phyloP scores from a whole-genome alignment of 495 filamentous ascomycete species.

The Clavariopsis aquatica region DNA sequence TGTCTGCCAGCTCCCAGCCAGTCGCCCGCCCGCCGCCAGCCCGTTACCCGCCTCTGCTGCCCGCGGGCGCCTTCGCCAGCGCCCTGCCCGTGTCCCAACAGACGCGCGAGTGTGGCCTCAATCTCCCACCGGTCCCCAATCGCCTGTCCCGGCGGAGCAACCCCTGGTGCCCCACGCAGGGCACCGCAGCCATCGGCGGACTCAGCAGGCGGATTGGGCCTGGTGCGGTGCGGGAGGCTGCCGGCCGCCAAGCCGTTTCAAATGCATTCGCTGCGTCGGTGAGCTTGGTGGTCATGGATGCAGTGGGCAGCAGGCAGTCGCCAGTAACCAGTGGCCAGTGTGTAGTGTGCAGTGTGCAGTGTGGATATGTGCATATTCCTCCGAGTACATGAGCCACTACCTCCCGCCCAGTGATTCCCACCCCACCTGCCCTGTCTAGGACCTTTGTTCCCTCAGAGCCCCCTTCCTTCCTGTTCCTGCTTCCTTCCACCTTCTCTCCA shows the following conservation, averaged over 20 bases:
- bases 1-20: too few relatives aligned
- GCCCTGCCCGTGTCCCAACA: not conserved
- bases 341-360: not conserved
- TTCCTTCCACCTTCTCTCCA: conserved; percentile 18
- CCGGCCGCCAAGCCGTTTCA: conserved; percentile 37
- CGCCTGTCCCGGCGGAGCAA: not conserved
- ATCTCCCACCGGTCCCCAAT: not conserved
- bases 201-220: conserved; percentile 13
- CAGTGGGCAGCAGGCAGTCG: too few relatives aligned
- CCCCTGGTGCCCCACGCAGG: conserved; percentile 11
- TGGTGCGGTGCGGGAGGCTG: conserved; percentile 27
- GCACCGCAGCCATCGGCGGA: conserved; percentile 17
- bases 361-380: conserved; percentile 1
- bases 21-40: too few relatives aligned
- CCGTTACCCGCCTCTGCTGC: too few relatives aligned
- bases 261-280: conserved; percentile 22
- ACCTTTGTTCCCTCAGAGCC: conserved; percentile 1
- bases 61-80: not conserved
- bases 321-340: too few relatives aligned
- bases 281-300: conserved; percentile 31
- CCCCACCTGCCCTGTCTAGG: not conserved
- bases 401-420: conserved; percentile 11
- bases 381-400: conserved; percentile 35
- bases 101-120: not conserved
- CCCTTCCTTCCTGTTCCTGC: conserved; percentile 8